Evolutionary conservation across 495 filamentous ascomycete species (phyloP), one percentile per base, ranked within the genome.

Genomic region (Lepraria neglecta): DNA sequence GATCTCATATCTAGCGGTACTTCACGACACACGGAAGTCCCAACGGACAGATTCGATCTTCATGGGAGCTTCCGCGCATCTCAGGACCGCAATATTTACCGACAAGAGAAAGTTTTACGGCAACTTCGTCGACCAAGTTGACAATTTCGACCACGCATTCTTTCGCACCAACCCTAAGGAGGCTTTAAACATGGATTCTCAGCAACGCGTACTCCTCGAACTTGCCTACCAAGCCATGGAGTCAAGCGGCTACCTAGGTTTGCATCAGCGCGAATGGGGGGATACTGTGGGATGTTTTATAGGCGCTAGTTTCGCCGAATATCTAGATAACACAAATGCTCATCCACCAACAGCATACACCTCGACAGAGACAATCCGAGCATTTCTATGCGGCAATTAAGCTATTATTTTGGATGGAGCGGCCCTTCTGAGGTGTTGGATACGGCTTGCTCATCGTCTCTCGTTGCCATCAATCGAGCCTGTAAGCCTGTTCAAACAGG

Each of bases 131-230:
- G 51, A 64, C 15, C 72, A 77, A 40, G 56, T 64, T 9, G 78
- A 78, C 48, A 64, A 67, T n/a, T 83, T 80, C 46, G 82, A 86
- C 56, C 72, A 79, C 47, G 63, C 67, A 9, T 83, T 85, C 70
- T 85, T 83, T 73, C 73, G 72, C 56, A 75, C 69, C 46, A 73
- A 65, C 19, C 69, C 76, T 0, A 67, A 76, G 6, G 82, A 85
- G 62, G 72, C 74, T 0, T 61, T 69, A 15, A 69, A 72, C 3
- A 78, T 77, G 68, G 82, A 83, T 55, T 82, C 81, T 0, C 78
- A 81, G 53, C 79, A 80, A 48, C 71, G 81, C 0, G 67, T 79
- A 0, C 56, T 82, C 0, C 74, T 84, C 1, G 75, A 82, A 44
- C 66, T 70, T 0, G 70, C 75, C 0, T 82, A 83, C 43, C 74